Conservation (phyloP, 768 basidiomycete genomes). For the Mycena floridula region DNA sequence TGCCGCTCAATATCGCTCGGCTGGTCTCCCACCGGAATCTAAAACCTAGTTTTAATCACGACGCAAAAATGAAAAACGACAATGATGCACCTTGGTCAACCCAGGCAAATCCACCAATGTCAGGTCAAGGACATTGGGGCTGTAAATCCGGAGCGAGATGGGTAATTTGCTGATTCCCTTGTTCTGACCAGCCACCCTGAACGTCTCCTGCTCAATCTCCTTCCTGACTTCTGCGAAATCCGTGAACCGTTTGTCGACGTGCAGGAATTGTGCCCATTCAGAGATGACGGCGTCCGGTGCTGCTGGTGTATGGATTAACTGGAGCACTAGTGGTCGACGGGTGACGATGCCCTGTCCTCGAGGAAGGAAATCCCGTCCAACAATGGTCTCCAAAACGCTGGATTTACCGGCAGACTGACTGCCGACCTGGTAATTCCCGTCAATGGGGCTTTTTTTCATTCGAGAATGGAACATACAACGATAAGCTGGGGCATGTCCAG, state of each 20-base stretch:
- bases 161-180: conserved; percentile 97
- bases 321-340: conserved; percentile 89
- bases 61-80: conserved; percentile 13
- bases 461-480: conserved; percentile 48
- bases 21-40: conserved; percentile 96
- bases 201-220: conserved; percentile 98
- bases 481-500: conserved; percentile 90
- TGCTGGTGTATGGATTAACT: conserved; percentile 87
- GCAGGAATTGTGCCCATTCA: conserved; percentile 97
- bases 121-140: conserved; percentile 90
- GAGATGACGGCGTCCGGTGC: conserved; percentile 44
- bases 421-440: conserved; percentile 57
- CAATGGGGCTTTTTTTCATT: background rate
- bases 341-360: conserved; percentile 94
- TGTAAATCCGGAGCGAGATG: conserved; percentile 93
- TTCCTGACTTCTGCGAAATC: conserved; percentile 91
- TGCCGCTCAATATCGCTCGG: conserved; percentile 97
- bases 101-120: conserved; percentile 97
- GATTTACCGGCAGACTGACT: conserved; percentile 97
- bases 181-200: conserved; percentile 95
- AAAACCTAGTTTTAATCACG: background rate
- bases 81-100: conserved; percentile 89
- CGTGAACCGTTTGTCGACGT: conserved; percentile 94
- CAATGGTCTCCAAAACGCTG: conserved; percentile 93
- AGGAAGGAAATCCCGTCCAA: conserved; percentile 88